Conservation (phyloP, 208 protist species). For the Trypanosoma congolense region DNA sequence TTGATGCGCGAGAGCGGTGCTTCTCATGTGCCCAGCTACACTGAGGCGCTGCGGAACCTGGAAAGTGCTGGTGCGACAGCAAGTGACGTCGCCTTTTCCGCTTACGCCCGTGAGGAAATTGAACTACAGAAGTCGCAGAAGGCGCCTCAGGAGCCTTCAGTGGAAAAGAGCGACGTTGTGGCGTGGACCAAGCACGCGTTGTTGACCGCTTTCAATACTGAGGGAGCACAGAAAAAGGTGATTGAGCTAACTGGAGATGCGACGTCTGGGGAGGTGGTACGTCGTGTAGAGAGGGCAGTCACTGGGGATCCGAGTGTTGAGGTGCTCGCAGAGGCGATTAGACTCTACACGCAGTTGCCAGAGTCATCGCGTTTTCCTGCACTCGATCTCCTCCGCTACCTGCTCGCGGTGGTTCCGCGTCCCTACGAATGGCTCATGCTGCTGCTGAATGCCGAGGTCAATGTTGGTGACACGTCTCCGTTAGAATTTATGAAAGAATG, state of each 20-base stretch:
- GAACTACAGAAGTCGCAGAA: constrained; percentile 10
- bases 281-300: constrained; percentile 2
- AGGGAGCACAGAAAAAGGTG: constrained; percentile 49
- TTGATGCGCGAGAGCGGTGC: constrained; percentile 10
- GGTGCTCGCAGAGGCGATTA: constrained; percentile 11
- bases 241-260: constrained; percentile 27
- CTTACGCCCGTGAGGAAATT: constrained; percentile 20
- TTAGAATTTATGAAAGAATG: constrained; percentile 10
- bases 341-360: constrained; percentile 20
- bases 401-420: constrained; percentile 4
- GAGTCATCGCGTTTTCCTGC: constrained; percentile 30
- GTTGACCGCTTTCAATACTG: constrained; percentile 52
- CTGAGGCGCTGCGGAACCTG: constrained; percentile 20
- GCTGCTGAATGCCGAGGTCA: constrained; percentile 4
- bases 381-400: constrained; percentile 24
- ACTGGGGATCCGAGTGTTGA: constrained; percentile 6
- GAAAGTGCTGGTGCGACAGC: constrained; percentile 4
- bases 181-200: constrained; percentile 13
- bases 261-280: constrained; percentile 3
- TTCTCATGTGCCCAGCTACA: constrained; percentile 10
- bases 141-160: not conserved
- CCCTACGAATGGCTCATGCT: constrained; percentile 17
- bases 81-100: constrained; percentile 23
- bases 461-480: not conserved
- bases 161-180: constrained; percentile 2